Base-by-base conservation (phyloP, 2,329 filamentous ascomycete species). In the Fusarium sp. region DNA sequence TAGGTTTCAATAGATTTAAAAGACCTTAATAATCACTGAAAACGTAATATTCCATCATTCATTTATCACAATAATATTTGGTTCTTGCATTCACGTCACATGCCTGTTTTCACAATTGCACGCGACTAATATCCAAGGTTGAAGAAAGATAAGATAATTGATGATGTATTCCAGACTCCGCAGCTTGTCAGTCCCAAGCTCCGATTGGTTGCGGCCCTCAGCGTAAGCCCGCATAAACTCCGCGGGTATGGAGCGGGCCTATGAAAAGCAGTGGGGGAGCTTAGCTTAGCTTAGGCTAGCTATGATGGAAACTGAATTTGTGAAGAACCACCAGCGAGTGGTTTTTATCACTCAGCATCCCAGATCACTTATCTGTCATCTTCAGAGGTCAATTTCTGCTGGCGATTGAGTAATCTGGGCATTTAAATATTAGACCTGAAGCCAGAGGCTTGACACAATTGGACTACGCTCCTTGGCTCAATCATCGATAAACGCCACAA, bases 151-250 rank as follows among this genome's bases (percentile, higher is more conserved):
- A 44, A 28, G 17, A n/a, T 36, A 44, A n/a, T 33, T 18, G 14
- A 57, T 65, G 18, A 65, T 66, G 18, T 22, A 40, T 40, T 13
- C n/a, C 18, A 40, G n/a, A 14, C 52, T 28, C 54, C 54, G 33
- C 55, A 9, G 22, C 38, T 58, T 48, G 66, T 59, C 66, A 69
- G 51, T 31, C 53, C 31, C 24, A 24, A 11, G 14, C 24, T 68
- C 67, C 67, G 63, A 69, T 69, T 69, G 67, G 67, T 13, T 24
- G 42, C 43, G 28, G 17, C 17, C 4, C 11, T 26, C 15, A 43
- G 48, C 53, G 38, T 59, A 70, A 69, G 67, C 53, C 67, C 58
- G 58, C 67, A 63, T 60, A 60, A 69, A 69, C 62, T 69, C 67
- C 67, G 67, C 67, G 38, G 40, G 45, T 44, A 18, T 18, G 20